Evolutionary conservation across 2,329 filamentous ascomycete genomes (phyloP).

Genomic region (Arthrobotrys musiformis): DNA sequence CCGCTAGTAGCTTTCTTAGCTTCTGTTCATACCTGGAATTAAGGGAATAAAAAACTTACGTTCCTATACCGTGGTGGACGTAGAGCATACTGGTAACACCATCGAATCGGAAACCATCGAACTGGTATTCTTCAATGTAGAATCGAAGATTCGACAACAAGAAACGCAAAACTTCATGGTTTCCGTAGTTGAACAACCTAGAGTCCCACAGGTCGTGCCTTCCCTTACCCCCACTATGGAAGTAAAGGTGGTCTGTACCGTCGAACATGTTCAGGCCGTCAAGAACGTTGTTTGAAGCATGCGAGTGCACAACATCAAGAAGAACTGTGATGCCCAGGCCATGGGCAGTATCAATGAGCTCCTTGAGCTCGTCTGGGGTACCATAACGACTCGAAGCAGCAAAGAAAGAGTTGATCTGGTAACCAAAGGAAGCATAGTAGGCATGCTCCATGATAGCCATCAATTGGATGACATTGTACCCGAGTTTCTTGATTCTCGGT

Average conservation of each 20-base stretch:
- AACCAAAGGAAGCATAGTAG: constrained; percentile 98
- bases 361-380: constrained; percentile 91
- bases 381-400: constrained; percentile 96
- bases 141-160: constrained; percentile 93
- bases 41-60: constrained; percentile 70
- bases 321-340: constrained; percentile 89
- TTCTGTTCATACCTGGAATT: no score
- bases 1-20: constrained; percentile 67
- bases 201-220: constrained; percentile 96
- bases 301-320: constrained; percentile 95
- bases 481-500: constrained; percentile 85
- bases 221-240: constrained; percentile 86
- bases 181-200: constrained; percentile 95
- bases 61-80: constrained; percentile 93
- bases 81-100: constrained; percentile 99
- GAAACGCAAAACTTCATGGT: constrained; percentile 94
- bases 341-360: constrained; percentile 94
- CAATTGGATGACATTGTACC: constrained; percentile 97
- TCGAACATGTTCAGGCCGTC: constrained; percentile 97
- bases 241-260: constrained; percentile 93
- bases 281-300: constrained; percentile 95
- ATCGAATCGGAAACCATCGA: constrained; percentile 97
- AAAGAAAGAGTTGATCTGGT: constrained; percentile 99
- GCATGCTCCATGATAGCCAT: constrained; percentile 99
- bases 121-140: constrained; percentile 98